Evolutionary conservation across 176 grass and related monocot species (phyloP).

Genomic region (Zoysia japonica): DNA sequence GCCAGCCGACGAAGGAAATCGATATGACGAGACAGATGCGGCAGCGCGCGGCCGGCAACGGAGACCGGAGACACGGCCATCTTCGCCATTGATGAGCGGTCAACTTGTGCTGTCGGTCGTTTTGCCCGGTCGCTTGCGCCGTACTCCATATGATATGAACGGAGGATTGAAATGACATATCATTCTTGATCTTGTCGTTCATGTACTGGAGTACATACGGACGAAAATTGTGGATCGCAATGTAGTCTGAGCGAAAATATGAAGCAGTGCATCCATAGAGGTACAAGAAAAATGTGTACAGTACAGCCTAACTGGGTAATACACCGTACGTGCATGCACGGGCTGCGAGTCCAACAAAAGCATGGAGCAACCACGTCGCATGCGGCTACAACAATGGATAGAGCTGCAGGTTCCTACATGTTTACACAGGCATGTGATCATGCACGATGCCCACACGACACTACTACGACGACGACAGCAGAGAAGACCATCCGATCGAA

Average conservation of each 20-base stretch:
- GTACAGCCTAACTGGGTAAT: conserved; percentile 19
- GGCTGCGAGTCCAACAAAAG: conserved; percentile 55
- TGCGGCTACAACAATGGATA: conserved; percentile 39
- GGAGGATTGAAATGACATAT: neutral
- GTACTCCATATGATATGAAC: neutral
- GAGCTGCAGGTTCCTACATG: conserved; percentile 30
- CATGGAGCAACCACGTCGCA: conserved; percentile 50
- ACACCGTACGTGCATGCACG: conserved; percentile 29
- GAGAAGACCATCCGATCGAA: neutral
- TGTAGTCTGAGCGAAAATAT: neutral
- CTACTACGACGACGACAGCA: neutral
- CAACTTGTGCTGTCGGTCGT: conserved; percentile 26
- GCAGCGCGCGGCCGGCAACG: neutral
- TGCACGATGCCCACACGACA: conserved; percentile 13
- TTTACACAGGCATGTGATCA: conserved; percentile 44
- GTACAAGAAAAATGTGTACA: neutral
- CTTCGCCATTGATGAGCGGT: conserved; percentile 35
- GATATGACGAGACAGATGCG: conserved; percentile 20
- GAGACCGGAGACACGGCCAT: conserved; percentile 14
- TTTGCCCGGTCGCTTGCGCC: conserved; percentile 27
- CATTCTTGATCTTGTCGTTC: neutral
- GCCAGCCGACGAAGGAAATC: neutral
- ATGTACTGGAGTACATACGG: neutral
- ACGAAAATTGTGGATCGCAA: conserved; percentile 37
- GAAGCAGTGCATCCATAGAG: neutral